These are phyloP conservation scores for Vitis vinifera DNA, from an alignment of 164 flowering plant species.

Conservation along the genomic window ASM3070453v1 NC_081809.1:6083001-6083500, in stretches of 20 bases:
- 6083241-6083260: conserved; percentile 30
- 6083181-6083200: conserved; percentile 56
- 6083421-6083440: conserved; percentile 52
- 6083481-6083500: conserved; percentile 26
- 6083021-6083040: conserved; percentile 41
- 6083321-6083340: conserved; percentile 64
- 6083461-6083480: conserved; percentile 35
- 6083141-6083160: conserved; percentile 59
- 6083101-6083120: conserved; percentile 62
- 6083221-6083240: conserved; percentile 48
- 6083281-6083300: conserved; percentile 9
- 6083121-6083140: conserved; percentile 68
- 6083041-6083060: conserved; percentile 50
- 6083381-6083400: conserved; percentile 20
- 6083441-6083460: conserved; percentile 81
- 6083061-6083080: conserved; percentile 16
- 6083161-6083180: conserved; percentile 46
- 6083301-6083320: conserved; percentile 56
- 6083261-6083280: not conserved
- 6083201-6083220: conserved; percentile 62
- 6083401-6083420: conserved; percentile 39
- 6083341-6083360: conserved; percentile 56
- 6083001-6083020: conserved; percentile 47
- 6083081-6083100: conserved; percentile 55
- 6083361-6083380: conserved; percentile 19